phyloP scores from a whole-genome alignment of 306 rosid genomes.

The Lathyrus tuberosus region DNA sequence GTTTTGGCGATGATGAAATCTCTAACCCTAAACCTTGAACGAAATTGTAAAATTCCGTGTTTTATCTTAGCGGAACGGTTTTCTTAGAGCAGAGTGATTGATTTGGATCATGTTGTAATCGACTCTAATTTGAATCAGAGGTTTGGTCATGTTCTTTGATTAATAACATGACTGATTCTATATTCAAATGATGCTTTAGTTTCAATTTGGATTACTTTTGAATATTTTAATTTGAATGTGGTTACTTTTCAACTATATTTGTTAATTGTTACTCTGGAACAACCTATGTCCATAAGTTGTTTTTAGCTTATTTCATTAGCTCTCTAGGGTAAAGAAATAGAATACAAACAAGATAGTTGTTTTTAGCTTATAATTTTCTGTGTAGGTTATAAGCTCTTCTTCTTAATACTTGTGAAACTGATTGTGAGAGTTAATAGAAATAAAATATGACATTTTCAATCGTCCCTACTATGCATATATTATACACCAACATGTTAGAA shows the following conservation, averaged over 20 bases:
- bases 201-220: neutral
- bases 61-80: neutral
- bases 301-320: too few species aligned
- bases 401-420: too few species aligned
- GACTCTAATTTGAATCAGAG: neutral
- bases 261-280: too few species aligned
- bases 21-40: neutral
- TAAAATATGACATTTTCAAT: too few species aligned
- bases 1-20: neutral
- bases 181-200: neutral
- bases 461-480: too few species aligned
- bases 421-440: too few species aligned
- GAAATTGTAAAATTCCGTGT: neutral
- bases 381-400: too few species aligned
- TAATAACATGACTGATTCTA: neutral
- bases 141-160: neutral
- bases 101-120: neutral
- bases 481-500: too few species aligned
- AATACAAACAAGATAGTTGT: too few species aligned
- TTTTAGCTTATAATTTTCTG: too few species aligned
- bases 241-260: neutral
- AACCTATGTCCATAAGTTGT: too few species aligned
- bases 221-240: neutral
- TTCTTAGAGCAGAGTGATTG: neutral
- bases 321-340: too few species aligned